Evolutionary conservation across 139 green algal genomes (phyloP).

Genomic region (Haematococcus lacustris): DNA sequence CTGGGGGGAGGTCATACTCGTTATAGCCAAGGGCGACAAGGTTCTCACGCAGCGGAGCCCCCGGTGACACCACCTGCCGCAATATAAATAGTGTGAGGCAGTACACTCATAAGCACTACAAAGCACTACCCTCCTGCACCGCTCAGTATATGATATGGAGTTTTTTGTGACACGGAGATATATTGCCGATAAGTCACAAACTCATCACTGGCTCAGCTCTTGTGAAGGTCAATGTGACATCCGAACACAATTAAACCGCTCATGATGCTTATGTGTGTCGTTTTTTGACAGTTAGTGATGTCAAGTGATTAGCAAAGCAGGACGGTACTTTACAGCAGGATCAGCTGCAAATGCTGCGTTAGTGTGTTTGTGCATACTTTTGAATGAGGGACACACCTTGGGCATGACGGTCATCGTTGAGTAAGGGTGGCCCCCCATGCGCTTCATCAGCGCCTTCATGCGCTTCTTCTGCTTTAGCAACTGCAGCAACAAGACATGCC

Average conservation of each 20-base stretch:
- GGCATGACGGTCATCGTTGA: conserved; percentile 25
- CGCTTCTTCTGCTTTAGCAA: conserved; percentile 4
- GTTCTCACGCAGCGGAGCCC: conserved; percentile 40
- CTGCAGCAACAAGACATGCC: neutral
- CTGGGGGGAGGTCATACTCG: conserved; percentile 28
- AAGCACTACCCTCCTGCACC: neutral
- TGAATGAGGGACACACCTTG: neutral
- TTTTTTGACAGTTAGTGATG: neutral
- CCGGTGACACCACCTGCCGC: conserved; percentile 40
- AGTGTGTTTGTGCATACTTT: neutral
- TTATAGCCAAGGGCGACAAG: conserved; percentile 39
- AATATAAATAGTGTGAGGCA: neutral
- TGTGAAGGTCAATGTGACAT: too few species aligned
- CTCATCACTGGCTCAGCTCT: too few species aligned
- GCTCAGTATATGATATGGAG: too few species aligned
- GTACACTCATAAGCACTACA: neutral
- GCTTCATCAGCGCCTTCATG: conserved; percentile 30
- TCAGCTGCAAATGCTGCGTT: neutral
- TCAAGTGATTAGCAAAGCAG: neutral
- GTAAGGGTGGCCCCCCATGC: conserved; percentile 45
- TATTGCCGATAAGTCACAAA: too few species aligned
- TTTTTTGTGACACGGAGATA: too few species aligned
- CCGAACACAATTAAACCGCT: too few species aligned
- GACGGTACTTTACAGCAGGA: neutral
- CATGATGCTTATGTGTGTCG: too few species aligned